Base-by-base conservation (phyloP, 1,284 basidiomycete species). In the Rhodotorula sp. region DNA sequence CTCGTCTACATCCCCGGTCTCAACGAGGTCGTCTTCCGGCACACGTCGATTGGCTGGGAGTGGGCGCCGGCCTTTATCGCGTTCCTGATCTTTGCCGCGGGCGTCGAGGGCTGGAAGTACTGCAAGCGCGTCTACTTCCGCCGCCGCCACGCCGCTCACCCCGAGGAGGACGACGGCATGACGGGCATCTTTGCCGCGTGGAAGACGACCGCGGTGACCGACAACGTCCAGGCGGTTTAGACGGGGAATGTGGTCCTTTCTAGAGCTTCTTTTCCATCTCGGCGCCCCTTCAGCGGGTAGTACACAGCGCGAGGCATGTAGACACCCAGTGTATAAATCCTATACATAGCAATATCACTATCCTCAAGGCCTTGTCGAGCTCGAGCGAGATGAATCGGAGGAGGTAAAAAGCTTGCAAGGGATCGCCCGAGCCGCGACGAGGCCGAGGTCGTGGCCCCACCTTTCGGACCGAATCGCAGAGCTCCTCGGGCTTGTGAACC, bases 1-100 rank as follows among this genome's bases (percentile, higher is more conserved):
- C 82, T 85, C 58, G 80, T 87, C 60, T 87, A 75, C 60, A 71
- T 73, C 48, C 68, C 68, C 7, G 60, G 52, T 45, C 56, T 70
- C 49, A 63, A 70, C 59, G 43, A 48, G 3, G 62, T 69, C 50
- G 70, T 76, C 5, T 67, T 76, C 62, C 66, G 69, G 34, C 72
- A 76, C 54, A 50, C 34, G 1, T 14, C 55, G 0, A 72, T 74
- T 52, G 54, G 62, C 5, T 76, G 75, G 75, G 70, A 76, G 58
- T 62, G 66, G 62, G 69, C 62, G 0, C n/a, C 59, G 26, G 38
- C 70, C 1, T 72, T 76, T 54, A 67, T 74, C 55, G 68, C 67
- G 0, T 63, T 66, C 28, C 47, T 67, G 16, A 21, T 71, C 59
- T 77, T 74, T 62, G 28, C 74, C 54, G 5, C 54, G 21, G 23